phyloP scores from a whole-genome alignment of 148 eudicot genomes.

The Bassia scoparia region DNA sequence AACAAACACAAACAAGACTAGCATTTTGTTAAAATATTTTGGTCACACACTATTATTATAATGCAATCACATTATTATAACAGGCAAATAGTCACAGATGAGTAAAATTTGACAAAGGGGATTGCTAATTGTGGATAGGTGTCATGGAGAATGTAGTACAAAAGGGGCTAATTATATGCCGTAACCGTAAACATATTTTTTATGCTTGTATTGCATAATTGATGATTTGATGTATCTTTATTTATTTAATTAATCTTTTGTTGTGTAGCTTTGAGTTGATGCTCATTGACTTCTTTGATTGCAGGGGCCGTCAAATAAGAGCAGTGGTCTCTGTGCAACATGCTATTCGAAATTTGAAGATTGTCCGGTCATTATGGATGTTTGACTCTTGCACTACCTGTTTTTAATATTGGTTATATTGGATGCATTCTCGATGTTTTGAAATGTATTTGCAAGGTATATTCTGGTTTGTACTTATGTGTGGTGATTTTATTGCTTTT shows the following conservation, averaged over 20 bases:
- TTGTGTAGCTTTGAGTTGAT: no score
- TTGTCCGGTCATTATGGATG: constrained; percentile 96
- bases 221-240: neutral
- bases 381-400: constrained; percentile 75
- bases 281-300: neutral
- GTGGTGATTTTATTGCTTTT: neutral
- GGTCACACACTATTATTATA: no score
- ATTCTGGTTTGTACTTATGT: neutral
- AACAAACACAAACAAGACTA: no score
- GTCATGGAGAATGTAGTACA: neutral
- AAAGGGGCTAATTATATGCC: neutral
- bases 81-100: no score
- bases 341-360: constrained; percentile 57
- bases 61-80: no score
- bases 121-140: neutral
- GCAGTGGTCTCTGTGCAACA: constrained; percentile 52
- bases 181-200: no score
- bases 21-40: no score
- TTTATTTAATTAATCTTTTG: neutral
- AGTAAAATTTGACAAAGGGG: no score
- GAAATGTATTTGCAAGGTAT: constrained; percentile 98
- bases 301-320: constrained; percentile 85
- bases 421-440: constrained; percentile 59
- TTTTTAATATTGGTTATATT: constrained; percentile 77
- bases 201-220: neutral